Conservation (phyloP, 139 green algal genomes). For the Micromonas pusilla region DNA sequence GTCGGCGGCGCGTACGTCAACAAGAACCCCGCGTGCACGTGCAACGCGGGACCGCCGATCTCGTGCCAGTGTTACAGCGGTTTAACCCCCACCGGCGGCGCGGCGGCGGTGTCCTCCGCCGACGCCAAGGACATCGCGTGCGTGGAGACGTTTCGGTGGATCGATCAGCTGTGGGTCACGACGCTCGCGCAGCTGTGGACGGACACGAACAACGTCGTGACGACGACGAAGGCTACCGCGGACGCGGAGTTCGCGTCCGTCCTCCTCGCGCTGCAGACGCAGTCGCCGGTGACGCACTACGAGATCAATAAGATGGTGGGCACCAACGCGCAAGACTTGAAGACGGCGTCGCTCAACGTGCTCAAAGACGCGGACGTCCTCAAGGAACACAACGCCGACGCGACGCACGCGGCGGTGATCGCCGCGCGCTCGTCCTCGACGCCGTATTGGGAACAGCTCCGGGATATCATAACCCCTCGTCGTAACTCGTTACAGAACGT, state of each 20-base stretch:
- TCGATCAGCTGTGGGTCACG: neutral
- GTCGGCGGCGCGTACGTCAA: too few relatives aligned
- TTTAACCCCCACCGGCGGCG: neutral
- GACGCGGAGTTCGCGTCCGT: neutral
- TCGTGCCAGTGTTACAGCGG: too few relatives aligned
- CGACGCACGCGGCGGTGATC: neutral
- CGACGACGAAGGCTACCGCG: neutral
- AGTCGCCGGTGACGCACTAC: neutral
- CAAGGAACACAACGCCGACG: neutral
- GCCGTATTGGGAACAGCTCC: neutral
- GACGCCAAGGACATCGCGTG: neutral
- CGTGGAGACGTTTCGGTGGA: neutral
- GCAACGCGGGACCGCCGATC: too few relatives aligned
- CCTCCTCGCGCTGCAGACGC: neutral
- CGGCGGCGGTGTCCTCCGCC: neutral
- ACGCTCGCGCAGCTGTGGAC: neutral
- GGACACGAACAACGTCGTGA: neutral
- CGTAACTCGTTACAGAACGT: neutral
- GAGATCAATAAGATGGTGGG: neutral
- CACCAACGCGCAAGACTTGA: neutral
- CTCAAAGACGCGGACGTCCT: neutral
- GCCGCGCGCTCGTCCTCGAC: too few relatives aligned
- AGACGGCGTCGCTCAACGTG: neutral
- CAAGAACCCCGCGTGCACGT: too few relatives aligned
- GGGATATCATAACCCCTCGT: neutral